phyloP scores from a whole-genome alignment of 495 filamentous ascomycete species.

The Aspergillus hancockii region DNA sequence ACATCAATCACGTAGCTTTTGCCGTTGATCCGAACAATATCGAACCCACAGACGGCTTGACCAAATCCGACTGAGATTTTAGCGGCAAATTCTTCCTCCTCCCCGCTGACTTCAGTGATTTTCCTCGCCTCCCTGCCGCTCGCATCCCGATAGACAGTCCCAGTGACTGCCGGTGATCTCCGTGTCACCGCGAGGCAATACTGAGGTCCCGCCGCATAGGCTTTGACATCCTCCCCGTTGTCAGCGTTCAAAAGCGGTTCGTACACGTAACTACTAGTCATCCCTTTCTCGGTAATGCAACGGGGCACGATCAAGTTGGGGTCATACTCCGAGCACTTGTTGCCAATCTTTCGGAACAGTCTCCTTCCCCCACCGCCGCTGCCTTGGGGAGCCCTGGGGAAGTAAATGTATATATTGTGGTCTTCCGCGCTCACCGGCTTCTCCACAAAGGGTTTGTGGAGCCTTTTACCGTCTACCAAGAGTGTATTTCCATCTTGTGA shows the following conservation, averaged over 20 bases:
- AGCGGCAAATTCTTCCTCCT: background rate
- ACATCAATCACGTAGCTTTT: slow-evolving; percentile 5
- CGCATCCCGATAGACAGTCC: background rate
- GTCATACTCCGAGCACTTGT: slow-evolving; percentile 1
- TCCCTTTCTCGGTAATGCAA: background rate
- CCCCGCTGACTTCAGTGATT: background rate
- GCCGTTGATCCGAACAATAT: background rate
- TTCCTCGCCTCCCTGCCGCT: background rate
- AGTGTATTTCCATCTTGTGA: background rate
- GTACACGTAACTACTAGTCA: background rate
- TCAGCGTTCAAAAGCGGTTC: slow-evolving; percentile 1
- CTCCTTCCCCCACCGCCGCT: background rate
- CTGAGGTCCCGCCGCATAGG: background rate
- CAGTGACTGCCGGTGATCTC: background rate
- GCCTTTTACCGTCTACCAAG: background rate
- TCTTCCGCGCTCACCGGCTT: background rate
- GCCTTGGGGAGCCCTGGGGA: background rate
- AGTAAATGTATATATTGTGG: slow-evolving; percentile 2
- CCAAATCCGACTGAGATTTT: background rate
- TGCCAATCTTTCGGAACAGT: background rate
- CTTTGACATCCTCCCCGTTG: background rate
- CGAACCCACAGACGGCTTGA: background rate
- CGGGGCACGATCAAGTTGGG: background rate
- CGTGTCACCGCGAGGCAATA: background rate
- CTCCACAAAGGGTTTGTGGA: slow-evolving; percentile 5